Evolutionary conservation across 2,329 filamentous ascomycete species (phyloP).

Genomic region (Neonectria punicea): DNA sequence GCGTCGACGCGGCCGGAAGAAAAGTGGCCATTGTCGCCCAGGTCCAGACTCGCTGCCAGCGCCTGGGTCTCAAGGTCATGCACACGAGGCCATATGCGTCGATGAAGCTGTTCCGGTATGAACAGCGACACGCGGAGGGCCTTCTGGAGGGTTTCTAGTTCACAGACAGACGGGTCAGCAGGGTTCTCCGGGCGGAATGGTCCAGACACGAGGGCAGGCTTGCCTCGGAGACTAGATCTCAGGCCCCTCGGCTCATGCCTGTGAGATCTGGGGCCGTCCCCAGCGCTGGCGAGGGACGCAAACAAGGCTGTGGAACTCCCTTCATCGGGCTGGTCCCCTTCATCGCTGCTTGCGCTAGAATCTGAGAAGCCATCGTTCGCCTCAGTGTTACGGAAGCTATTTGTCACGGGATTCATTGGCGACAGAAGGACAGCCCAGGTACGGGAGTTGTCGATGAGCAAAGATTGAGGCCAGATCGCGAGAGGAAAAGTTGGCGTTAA

Average conservation of each 20-base stretch:
- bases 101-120: slow-evolving; percentile 37
- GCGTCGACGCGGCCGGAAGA: slow-evolving; percentile 5
- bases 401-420: slow-evolving; percentile 28
- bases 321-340: slow-evolving; percentile 24
- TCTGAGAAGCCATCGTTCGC: slow-evolving; percentile 24
- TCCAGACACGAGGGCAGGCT: not conserved
- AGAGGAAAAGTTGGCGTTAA: slow-evolving; percentile 19
- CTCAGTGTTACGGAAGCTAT: slow-evolving; percentile 26
- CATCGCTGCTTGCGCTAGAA: slow-evolving; percentile 24
- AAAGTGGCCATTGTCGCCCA: slow-evolving; percentile 12
- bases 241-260: slow-evolving; percentile 17
- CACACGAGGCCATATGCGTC: slow-evolving; percentile 32
- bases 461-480: slow-evolving; percentile 19
- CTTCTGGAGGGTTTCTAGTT: slow-evolving; percentile 20
- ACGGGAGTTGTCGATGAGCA: slow-evolving; percentile 20
- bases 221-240: slow-evolving; percentile 19
- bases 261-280: slow-evolving; percentile 19
- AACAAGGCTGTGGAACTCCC: slow-evolving; percentile 22
- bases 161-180: not conserved
- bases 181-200: not conserved
- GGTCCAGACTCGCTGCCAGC: slow-evolving; percentile 23
- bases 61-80: slow-evolving; percentile 40
- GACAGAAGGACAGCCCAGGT: slow-evolving; percentile 14
- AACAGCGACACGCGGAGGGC: slow-evolving; percentile 38
- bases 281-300: not conserved